A percentile compares a stretch with the other conserved stretches of the same genome.
phyloP scores from a whole-genome alignment of 371 early-diverging fungal species.

The Saksenaea vasiformis region DNA sequence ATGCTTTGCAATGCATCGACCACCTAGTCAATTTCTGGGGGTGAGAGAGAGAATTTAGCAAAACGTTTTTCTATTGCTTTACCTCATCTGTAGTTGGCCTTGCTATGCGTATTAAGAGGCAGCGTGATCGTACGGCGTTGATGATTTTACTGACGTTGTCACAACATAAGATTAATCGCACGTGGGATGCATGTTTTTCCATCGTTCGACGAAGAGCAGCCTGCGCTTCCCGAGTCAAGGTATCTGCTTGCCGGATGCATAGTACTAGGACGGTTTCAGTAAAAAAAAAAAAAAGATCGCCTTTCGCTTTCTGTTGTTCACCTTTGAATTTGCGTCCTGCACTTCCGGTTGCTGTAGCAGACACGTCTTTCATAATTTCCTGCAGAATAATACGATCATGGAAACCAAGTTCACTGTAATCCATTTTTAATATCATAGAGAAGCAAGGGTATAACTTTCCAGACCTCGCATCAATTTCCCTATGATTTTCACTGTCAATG shows the following conservation, averaged over 20 bases:
- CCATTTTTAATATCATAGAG: no score
- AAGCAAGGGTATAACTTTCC: no score
- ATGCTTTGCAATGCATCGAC: constrained; percentile 66
- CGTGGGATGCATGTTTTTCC: constrained; percentile 96
- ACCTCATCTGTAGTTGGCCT: constrained; percentile 80
- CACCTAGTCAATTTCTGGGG: constrained; percentile 48
- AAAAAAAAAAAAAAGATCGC: no score
- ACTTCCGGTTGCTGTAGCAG: constrained; percentile 94
- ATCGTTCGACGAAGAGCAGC: constrained; percentile 98
- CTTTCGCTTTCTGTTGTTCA: no score
- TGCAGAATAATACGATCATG: constrained; percentile 98
- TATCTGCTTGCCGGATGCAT: constrained; percentile 96
- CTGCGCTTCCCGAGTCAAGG: constrained; percentile 94
- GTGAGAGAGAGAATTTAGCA: not conserved
- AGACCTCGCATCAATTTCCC: constrained; percentile 92
- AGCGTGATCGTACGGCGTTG: constrained; percentile 95
- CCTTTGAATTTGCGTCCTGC: constrained; percentile 87
- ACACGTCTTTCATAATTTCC: constrained; percentile 97
- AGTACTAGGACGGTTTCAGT: constrained; percentile 63
- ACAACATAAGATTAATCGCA: constrained; percentile 95
- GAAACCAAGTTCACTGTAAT: constrained; percentile 83
- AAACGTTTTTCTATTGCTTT: not conserved
- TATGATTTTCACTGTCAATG: constrained; percentile 89
- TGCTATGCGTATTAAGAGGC: constrained; percentile 89
- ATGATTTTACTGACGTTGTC: constrained; percentile 92